phyloP scores from a whole-genome alignment of 257 asterid genomes.

The Prunella vulgaris region DNA sequence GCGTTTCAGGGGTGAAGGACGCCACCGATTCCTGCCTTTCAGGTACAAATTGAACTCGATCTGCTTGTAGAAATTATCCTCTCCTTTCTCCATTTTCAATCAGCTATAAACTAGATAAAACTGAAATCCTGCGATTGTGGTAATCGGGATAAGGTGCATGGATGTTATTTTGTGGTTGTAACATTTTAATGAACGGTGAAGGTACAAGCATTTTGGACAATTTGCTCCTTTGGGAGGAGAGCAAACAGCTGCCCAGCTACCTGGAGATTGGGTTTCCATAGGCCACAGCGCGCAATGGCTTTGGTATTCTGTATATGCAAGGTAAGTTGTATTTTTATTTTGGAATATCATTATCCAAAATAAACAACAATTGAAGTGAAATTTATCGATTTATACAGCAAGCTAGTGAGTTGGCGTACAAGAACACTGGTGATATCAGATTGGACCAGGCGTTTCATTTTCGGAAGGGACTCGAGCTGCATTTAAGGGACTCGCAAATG shows the following conservation, averaged over 20 bases:
- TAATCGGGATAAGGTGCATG: not conserved
- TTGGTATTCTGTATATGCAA: slow-evolving; percentile 96
- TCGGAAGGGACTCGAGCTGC: slow-evolving; percentile 94
- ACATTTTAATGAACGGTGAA: slow-evolving; percentile 17
- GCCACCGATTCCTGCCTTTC: slow-evolving; percentile 90
- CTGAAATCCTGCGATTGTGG: not conserved
- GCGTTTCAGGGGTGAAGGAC: slow-evolving; percentile 93
- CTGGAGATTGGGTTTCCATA: slow-evolving; percentile 98
- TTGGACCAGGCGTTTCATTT: slow-evolving; percentile 81
- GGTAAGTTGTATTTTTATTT: slow-evolving; percentile 33
- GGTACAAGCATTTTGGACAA: slow-evolving; percentile 96
- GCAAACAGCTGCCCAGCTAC: slow-evolving; percentile 97
- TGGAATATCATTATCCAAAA: not conserved
- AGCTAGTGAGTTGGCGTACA: slow-evolving; percentile 97
- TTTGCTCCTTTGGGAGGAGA: slow-evolving; percentile 98
- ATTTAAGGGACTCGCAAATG: slow-evolving; percentile 30
- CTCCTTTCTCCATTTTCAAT: not conserved
- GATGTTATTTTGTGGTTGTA: not conserved
- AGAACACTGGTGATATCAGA: slow-evolving; percentile 84
- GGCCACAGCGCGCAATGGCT: slow-evolving; percentile 95
- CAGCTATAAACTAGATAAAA: no score
- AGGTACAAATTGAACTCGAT: slow-evolving; percentile 42
- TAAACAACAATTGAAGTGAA: not conserved
- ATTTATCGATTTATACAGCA: slow-evolving; percentile 41
- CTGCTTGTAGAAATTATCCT: not conserved